Conservation (phyloP, 495 filamentous ascomycete genomes). For the Penicillium verhagenii region DNA sequence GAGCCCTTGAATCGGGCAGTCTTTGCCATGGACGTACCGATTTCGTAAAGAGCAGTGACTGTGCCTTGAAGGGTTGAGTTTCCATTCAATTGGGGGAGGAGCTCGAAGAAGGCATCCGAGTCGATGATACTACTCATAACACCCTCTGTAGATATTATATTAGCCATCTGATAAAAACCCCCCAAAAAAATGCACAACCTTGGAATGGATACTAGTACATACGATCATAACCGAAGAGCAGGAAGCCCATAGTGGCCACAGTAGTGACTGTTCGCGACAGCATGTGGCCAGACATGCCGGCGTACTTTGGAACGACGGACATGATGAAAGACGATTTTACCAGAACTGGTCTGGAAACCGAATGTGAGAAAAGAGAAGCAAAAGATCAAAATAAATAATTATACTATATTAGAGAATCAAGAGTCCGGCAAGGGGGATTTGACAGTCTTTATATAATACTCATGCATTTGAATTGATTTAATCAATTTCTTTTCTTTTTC, state of each 20-base stretch:
- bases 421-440: too few species aligned
- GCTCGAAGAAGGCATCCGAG: slow-evolving; percentile 61
- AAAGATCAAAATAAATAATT: too few species aligned
- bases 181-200: too few species aligned
- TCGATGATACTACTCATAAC: slow-evolving; percentile 76
- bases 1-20: too few species aligned
- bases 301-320: slow-evolving; percentile 40
- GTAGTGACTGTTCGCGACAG: slow-evolving; percentile 58
- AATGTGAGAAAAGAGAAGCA: neutral
- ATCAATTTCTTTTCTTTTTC: neutral
- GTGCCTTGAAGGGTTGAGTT: slow-evolving; percentile 69
- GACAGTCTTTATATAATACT: too few species aligned
- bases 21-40: slow-evolving; percentile 38
- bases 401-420: too few species aligned
- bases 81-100: slow-evolving; percentile 59
- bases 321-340: slow-evolving; percentile 9
- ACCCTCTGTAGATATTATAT: slow-evolving; percentile 34
- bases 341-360: neutral
- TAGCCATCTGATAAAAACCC: neutral
- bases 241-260: slow-evolving; percentile 65
- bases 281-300: slow-evolving; percentile 59
- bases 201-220: neutral
- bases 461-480: too few species aligned
- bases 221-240: slow-evolving; percentile 66
- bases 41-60: slow-evolving; percentile 76